Conservation (phyloP, 345 rosid species). For the Brassica cretica region DNA sequence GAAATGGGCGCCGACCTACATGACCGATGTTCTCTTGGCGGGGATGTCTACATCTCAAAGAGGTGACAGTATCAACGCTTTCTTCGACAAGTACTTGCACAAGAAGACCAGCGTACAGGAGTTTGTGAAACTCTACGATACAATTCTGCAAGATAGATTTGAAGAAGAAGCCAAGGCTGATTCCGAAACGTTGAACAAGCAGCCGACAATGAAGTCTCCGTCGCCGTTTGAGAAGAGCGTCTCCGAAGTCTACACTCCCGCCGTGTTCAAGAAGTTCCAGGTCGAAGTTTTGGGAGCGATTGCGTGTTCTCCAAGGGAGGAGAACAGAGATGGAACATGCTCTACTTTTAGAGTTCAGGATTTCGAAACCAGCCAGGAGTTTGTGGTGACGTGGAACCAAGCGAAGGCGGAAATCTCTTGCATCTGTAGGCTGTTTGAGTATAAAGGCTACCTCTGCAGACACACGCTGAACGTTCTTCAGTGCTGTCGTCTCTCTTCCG, state of each 20-base stretch:
- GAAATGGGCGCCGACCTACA: constrained; percentile 62
- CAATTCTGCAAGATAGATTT: constrained; percentile 56
- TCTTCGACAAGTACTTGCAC: constrained; percentile 64
- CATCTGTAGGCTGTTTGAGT: constrained; percentile 59
- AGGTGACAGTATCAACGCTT: constrained; percentile 59
- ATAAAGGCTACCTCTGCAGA: constrained; percentile 68
- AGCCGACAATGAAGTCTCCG: constrained; percentile 64
- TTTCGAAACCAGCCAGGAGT: constrained; percentile 54
- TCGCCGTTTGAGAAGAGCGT: constrained; percentile 73
- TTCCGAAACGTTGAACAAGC: constrained; percentile 63
- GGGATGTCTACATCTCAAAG: constrained; percentile 63
- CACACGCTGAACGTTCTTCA: constrained; percentile 70
- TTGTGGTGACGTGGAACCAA: constrained; percentile 58
- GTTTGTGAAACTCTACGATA: constrained; percentile 55
- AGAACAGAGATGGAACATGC: constrained; percentile 50
- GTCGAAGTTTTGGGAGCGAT: constrained; percentile 63
- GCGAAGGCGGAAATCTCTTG: constrained; percentile 55
- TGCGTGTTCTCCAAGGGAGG: constrained; percentile 65
- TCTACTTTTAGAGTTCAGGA: constrained; percentile 60
- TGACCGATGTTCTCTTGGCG: constrained; percentile 52
- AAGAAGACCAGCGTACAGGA: constrained; percentile 63
- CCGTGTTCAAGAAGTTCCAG: constrained; percentile 67
- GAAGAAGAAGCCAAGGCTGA: constrained; percentile 78
- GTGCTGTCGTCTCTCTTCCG: constrained; percentile 53
- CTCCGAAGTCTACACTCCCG: constrained; percentile 59